A percentile compares a stretch with the other conserved stretches of the same genome.
Conservation (phyloP, 2,329 filamentous ascomycete species). For the Elsinoe australis region DNA sequence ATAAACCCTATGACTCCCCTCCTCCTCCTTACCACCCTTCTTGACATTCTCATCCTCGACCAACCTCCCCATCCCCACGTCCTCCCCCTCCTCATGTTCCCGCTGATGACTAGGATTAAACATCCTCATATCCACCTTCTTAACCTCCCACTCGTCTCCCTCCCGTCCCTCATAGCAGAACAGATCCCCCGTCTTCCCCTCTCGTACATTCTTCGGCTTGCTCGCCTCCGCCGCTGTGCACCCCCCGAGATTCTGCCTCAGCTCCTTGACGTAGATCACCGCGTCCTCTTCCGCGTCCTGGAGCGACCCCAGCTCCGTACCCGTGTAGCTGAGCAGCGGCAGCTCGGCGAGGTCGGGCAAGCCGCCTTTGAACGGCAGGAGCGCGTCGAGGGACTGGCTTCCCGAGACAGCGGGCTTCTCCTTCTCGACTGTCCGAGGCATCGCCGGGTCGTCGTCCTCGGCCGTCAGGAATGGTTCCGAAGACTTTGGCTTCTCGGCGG, state of each 20-base stretch:
- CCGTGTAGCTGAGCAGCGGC: constrained; percentile 59
- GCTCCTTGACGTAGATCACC: constrained; percentile 48
- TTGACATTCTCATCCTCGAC: not conserved
- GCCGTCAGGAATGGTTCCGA: constrained; percentile 34
- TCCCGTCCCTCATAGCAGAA: constrained; percentile 50
- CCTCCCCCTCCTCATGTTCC: constrained; percentile 2
- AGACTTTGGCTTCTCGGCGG: constrained; percentile 13
- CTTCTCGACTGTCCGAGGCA: too few relatives aligned
- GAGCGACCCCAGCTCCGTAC: constrained; percentile 38
- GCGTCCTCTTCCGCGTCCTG: constrained; percentile 41
- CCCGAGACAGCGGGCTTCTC: constrained; percentile 46
- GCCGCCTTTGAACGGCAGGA: constrained; percentile 42
- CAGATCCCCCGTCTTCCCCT: constrained; percentile 49
- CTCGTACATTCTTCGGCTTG: constrained; percentile 28
- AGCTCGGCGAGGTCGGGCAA: constrained; percentile 43
- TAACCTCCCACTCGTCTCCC: constrained; percentile 18
- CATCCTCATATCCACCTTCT: constrained; percentile 7
- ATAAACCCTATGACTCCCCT: constrained; percentile 64
- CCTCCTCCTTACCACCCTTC: not conserved
- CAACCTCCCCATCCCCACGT: not conserved
- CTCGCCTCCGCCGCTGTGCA: constrained; percentile 44
- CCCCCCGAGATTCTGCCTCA: constrained; percentile 59
- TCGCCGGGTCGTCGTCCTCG: constrained; percentile 21
- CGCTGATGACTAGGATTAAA: not conserved
- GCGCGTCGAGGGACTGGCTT: constrained; percentile 38